phyloP scores from a whole-genome alignment of 2,329 filamentous ascomycete genomes.

The Hymenoscyphus fructigenus region DNA sequence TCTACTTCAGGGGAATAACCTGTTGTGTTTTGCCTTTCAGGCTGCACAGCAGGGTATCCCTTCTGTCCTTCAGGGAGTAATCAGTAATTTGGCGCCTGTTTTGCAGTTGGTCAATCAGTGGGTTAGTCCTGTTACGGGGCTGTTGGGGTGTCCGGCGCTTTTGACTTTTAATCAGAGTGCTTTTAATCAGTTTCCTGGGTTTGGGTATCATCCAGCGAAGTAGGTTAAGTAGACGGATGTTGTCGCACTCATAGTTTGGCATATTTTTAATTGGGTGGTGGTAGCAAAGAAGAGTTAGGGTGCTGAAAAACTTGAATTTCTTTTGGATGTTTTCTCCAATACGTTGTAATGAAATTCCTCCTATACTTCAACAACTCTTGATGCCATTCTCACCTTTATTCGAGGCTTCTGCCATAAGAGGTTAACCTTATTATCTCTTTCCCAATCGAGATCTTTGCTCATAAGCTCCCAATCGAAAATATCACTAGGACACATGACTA shows the following conservation, averaged over 20 bases:
- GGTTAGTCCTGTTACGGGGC: constrained; percentile 6
- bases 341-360: not conserved
- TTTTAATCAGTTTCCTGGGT: constrained; percentile 20
- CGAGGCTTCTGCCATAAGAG: constrained; percentile 31
- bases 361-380: not conserved
- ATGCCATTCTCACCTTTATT: not conserved
- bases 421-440: constrained; percentile 24
- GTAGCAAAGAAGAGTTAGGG: too few species aligned
- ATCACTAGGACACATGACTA: not conserved
- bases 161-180: constrained; percentile 15
- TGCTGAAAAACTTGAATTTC: too few species aligned
- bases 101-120: constrained; percentile 10
- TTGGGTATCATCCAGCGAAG: constrained; percentile 12
- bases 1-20: constrained; percentile 49
- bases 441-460: constrained; percentile 28
- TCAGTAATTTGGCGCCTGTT: constrained; percentile 6
- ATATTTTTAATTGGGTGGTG: too few species aligned
- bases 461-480: constrained; percentile 13
- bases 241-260: too few species aligned
- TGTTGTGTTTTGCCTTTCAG: constrained; percentile 41
- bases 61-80: not conserved
- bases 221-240: not conserved
- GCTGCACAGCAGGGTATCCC: constrained; percentile 12
- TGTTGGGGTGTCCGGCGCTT: constrained; percentile 17
- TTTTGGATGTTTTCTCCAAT: too few species aligned